These are phyloP conservation scores for Acacia acuminata DNA, from an alignment of 306 rosid genomes.

Conservation along the genomic window DNA sequence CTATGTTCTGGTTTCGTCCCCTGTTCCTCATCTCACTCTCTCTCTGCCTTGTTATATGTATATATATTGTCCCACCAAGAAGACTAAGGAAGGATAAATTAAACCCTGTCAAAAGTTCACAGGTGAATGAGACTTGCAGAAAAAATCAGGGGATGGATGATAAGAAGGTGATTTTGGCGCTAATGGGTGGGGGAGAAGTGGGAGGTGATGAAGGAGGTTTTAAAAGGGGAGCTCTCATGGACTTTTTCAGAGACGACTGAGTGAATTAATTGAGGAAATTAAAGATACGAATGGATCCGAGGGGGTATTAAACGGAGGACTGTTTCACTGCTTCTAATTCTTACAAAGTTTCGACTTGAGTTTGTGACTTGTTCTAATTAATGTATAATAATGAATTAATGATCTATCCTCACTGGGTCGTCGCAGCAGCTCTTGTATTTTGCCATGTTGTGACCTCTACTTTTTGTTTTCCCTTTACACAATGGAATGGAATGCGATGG, in stretches of 20 bases:
- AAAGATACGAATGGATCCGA: neutral
- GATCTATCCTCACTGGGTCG: neutral
- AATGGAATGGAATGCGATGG: neutral
- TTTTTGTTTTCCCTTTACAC: neutral
- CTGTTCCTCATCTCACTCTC: constrained; percentile 28
- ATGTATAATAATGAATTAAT: neutral
- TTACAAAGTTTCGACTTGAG: neutral
- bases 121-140: neutral
- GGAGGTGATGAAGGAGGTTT: neutral
- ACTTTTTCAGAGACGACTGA: neutral
- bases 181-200: neutral
- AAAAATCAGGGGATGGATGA: neutral
- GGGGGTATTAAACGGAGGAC: neutral
- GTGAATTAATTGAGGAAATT: neutral
- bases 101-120: neutral
- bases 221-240: neutral
- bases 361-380: neutral
- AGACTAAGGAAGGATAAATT: neutral
- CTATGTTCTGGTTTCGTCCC: constrained; percentile 37
- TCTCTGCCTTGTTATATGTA: neutral
- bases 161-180: neutral
- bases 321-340: neutral
- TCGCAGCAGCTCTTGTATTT: neutral
- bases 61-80: neutral
- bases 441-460: neutral